A percentile compares a stretch with the other conserved stretches of the same genome.
Evolutionary conservation across 164 flowering plant species (phyloP).

Genomic region (Chimonanthus praecox): DNA sequence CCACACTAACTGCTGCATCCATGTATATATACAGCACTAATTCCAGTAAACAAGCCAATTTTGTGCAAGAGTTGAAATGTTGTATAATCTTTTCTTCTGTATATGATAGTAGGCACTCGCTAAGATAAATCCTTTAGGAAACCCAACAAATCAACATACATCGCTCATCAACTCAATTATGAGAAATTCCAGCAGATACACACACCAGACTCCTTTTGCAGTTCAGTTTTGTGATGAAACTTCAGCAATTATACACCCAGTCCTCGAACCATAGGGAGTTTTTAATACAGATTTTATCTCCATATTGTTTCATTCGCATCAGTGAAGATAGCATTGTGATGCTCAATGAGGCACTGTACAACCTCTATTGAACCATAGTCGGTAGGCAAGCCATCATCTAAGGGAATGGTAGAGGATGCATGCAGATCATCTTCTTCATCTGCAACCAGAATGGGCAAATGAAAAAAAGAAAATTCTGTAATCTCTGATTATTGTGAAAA

Average conservation of each 20-base stretch:
- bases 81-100: too few species aligned
- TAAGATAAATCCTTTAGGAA: too few species aligned
- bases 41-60: too few species aligned
- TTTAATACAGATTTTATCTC: conserved; percentile 38
- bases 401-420: conserved; percentile 67
- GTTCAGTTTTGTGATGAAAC: not conserved
- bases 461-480: not conserved
- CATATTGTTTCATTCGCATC: conserved; percentile 84
- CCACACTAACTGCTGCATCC: too few species aligned
- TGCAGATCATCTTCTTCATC: conserved; percentile 53
- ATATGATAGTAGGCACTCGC: too few species aligned
- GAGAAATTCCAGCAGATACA: too few species aligned
- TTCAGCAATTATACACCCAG: not conserved
- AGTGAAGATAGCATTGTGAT: conserved; percentile 80
- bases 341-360: conserved; percentile 75
- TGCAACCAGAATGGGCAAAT: conserved; percentile 17
- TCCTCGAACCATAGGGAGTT: not conserved
- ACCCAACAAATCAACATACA: not conserved
- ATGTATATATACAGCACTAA: too few species aligned
- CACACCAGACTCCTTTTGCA: not conserved
- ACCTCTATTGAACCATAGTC: conserved; percentile 82
- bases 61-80: too few species aligned
- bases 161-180: too few species aligned
- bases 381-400: conserved; percentile 70
- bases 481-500: not conserved